These are phyloP conservation scores for Mortierella sp. DNA, from an alignment of 371 early-diverging fungal species.

Conservation along the genomic window DNA sequence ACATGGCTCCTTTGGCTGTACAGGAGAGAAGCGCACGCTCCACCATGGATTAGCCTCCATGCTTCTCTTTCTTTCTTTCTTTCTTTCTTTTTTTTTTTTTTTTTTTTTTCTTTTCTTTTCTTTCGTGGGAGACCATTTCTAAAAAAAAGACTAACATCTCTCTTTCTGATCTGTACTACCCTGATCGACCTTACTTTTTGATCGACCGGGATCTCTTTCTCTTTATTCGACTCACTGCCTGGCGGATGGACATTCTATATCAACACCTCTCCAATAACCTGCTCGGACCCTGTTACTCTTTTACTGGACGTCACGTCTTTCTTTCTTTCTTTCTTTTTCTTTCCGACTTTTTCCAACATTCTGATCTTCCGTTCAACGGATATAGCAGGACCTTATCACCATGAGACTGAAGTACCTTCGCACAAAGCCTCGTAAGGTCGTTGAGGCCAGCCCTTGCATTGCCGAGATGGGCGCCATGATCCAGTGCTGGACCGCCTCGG, in stretches of 20 bases:
- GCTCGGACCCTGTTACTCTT: neutral
- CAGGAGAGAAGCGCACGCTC: too few relatives aligned
- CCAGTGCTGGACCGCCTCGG: conserved; percentile 73
- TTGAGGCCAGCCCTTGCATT: conserved; percentile 71
- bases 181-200: too few relatives aligned
- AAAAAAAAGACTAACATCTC: too few relatives aligned
- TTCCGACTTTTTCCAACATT: neutral
- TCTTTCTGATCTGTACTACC: too few relatives aligned
- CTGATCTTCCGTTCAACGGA: neutral
- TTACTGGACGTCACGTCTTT: neutral
- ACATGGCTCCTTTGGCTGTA: too few relatives aligned
- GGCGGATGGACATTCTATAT: neutral
- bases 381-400: conserved; percentile 20
- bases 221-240: neutral
- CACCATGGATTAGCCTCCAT: too few relatives aligned
- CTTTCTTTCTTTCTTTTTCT: neutral
- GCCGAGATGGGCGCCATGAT: conserved; percentile 74
- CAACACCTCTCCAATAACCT: neutral
- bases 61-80: too few relatives aligned
- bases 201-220: neutral
- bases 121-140: too few relatives aligned
- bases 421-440: conserved; percentile 70
- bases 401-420: conserved; percentile 77
- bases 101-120: too few relatives aligned
- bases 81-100: too few relatives aligned